phyloP scores from a whole-genome alignment of 2,329 filamentous ascomycete genomes.

The Clarireedia homoeocarpa region DNA sequence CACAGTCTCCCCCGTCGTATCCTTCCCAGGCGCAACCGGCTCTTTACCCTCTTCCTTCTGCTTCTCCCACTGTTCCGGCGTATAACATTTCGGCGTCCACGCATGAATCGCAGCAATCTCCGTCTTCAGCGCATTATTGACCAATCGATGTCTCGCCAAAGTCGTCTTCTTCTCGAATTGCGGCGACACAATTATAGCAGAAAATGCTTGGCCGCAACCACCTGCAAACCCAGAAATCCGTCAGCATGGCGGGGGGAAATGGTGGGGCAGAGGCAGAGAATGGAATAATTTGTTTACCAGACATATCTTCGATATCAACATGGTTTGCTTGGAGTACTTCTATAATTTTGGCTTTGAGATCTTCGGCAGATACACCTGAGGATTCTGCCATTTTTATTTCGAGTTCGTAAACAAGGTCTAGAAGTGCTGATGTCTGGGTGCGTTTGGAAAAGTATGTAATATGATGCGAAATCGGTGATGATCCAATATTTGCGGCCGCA shows the following conservation, averaged over 20 bases:
- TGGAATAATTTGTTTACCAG: slow-evolving; percentile 50
- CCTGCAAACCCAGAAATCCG: slow-evolving; percentile 35
- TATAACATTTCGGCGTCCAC: slow-evolving; percentile 70
- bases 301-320: slow-evolving; percentile 87
- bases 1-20: slow-evolving; percentile 27
- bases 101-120: slow-evolving; percentile 70
- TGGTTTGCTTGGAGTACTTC: slow-evolving; percentile 65
- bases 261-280: slow-evolving; percentile 12
- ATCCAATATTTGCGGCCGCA: slow-evolving; percentile 9
- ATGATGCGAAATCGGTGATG: slow-evolving; percentile 5
- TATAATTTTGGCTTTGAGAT: slow-evolving; percentile 59
- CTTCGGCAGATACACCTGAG: slow-evolving; percentile 63
- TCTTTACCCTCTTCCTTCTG: slow-evolving; percentile 36
- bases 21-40: slow-evolving; percentile 25
- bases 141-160: slow-evolving; percentile 59
- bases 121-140: slow-evolving; percentile 58
- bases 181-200: slow-evolving; percentile 58
- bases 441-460: background rate
- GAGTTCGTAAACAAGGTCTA: background rate
- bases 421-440: background rate
- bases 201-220: slow-evolving; percentile 64
- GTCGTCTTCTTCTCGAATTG: slow-evolving; percentile 53
- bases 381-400: slow-evolving; percentile 41
- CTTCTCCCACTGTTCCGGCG: slow-evolving; percentile 66
- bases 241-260: slow-evolving; percentile 5